These are phyloP conservation scores for Massarina eburnea DNA, from an alignment of 2,329 filamentous ascomycete species.

Conservation along the genomic window DNA sequence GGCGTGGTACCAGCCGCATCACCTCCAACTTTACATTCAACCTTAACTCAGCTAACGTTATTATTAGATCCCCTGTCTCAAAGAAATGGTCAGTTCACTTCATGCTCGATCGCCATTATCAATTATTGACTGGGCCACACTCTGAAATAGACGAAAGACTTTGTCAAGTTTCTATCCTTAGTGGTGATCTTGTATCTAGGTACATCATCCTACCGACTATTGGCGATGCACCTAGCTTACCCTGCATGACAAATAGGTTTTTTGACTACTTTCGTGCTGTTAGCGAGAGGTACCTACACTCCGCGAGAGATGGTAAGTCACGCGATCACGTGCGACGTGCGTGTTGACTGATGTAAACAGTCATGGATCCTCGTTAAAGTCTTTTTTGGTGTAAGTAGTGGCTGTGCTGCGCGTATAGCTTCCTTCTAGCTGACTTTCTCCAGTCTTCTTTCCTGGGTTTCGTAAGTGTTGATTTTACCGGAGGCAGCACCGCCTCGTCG, in stretches of 20 bases:
- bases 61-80: slow-evolving; percentile 75
- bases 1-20: slow-evolving; percentile 1
- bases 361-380: slow-evolving; percentile 77
- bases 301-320: slow-evolving; percentile 60
- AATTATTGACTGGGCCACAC: not conserved
- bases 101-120: not conserved
- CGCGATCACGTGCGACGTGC: not conserved
- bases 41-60: slow-evolving; percentile 13
- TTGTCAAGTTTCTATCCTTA: slow-evolving; percentile 77
- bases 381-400: slow-evolving; percentile 64
- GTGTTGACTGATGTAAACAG: slow-evolving; percentile 22
- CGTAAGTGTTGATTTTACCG: slow-evolving; percentile 46
- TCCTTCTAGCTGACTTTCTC: slow-evolving; percentile 1
- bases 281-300: slow-evolving; percentile 70
- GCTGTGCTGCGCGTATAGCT: slow-evolving; percentile 6
- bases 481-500: slow-evolving; percentile 11
- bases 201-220: slow-evolving; percentile 26
- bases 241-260: slow-evolving; percentile 59
- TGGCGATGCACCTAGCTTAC: slow-evolving; percentile 2
- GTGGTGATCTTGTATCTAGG: slow-evolving; percentile 80
- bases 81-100: slow-evolving; percentile 71
- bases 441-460: slow-evolving; percentile 72
- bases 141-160: slow-evolving; percentile 69
- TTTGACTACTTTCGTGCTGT: slow-evolving; percentile 78
- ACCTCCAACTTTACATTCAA: not conserved